These are phyloP conservation scores for Spirogloea muscicola DNA, from an alignment of 139 green algal genomes.

Conservation along the genomic window DNA sequence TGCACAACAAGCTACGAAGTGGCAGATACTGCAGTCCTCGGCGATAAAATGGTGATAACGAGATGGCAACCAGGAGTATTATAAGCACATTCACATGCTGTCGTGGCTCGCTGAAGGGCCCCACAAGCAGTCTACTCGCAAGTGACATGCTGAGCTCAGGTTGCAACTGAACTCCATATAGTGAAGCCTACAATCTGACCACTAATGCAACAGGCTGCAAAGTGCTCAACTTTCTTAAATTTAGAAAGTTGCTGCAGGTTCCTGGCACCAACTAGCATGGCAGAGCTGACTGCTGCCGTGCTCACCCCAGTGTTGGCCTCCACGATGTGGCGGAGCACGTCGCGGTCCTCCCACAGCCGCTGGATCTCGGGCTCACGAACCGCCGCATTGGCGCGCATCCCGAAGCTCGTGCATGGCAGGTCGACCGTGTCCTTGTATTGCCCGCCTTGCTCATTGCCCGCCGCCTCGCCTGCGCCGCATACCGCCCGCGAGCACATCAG, in stretches of 20 bases:
- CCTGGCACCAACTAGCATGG: slow-evolving; percentile 11
- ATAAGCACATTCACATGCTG: background rate
- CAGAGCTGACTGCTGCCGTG: no score
- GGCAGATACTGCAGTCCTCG: background rate
- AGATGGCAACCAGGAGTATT: background rate
- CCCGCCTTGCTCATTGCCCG: slow-evolving; percentile 3
- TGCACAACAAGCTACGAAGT: no score
- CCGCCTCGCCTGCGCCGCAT: background rate
- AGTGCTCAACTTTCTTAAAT: background rate
- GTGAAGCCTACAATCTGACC: background rate
- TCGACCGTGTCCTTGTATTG: slow-evolving; percentile 75
- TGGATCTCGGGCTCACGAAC: slow-evolving; percentile 92
- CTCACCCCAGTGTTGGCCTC: slow-evolving; percentile 28
- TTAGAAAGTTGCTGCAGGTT: background rate
- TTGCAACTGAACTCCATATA: background rate
- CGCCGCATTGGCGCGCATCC: slow-evolving; percentile 86
- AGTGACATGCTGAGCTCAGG: background rate
- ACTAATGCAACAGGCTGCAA: background rate
- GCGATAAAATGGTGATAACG: background rate
- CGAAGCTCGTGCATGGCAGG: slow-evolving; percentile 89
- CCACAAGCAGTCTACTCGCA: background rate
- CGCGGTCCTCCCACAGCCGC: slow-evolving; percentile 74
- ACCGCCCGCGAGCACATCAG: background rate
- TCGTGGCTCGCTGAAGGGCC: background rate
- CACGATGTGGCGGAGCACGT: slow-evolving; percentile 68